phyloP scores from a whole-genome alignment of 192 early-diverging fungal genomes.

The Podila clonocystis region DNA sequence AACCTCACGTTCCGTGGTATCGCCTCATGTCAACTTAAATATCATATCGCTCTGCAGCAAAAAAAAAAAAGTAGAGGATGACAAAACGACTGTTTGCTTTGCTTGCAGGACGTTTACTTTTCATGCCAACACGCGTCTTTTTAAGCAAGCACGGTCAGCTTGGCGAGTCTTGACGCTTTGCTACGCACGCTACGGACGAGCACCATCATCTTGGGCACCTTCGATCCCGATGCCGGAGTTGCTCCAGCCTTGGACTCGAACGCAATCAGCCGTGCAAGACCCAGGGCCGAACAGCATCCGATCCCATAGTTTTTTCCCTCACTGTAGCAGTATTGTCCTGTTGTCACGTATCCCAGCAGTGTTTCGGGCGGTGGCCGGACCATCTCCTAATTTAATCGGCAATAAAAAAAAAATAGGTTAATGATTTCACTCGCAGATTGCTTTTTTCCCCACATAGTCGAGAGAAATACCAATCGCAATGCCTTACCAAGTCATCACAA shows the following conservation, averaged over 20 bases:
- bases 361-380: constrained; percentile 41
- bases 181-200: constrained; percentile 62
- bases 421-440: background rate
- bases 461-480: background rate
- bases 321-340: constrained; percentile 72
- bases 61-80: too few relatives aligned
- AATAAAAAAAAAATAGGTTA: background rate
- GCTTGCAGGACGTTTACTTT: too few relatives aligned
- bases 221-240: background rate
- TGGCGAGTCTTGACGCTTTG: constrained; percentile 58
- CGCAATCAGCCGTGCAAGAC: constrained; percentile 55
- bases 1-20: too few relatives aligned
- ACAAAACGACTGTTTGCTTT: too few relatives aligned
- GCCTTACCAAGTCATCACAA: constrained; percentile 25
- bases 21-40: too few relatives aligned
- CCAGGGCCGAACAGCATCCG: constrained; percentile 66
- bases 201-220: constrained; percentile 53
- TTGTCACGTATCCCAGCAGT: constrained; percentile 77
- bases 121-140: too few relatives aligned
- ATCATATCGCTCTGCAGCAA: too few relatives aligned
- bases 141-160: constrained; percentile 49
- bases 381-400: constrained; percentile 37
- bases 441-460: background rate
- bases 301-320: constrained; percentile 71
- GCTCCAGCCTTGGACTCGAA: constrained; percentile 45